Percentiles rank a stretch among this genome's conserved stretches.
Conservation (phyloP, 768 basidiomycete genomes). For the Crassisporium funariophilum region DNA sequence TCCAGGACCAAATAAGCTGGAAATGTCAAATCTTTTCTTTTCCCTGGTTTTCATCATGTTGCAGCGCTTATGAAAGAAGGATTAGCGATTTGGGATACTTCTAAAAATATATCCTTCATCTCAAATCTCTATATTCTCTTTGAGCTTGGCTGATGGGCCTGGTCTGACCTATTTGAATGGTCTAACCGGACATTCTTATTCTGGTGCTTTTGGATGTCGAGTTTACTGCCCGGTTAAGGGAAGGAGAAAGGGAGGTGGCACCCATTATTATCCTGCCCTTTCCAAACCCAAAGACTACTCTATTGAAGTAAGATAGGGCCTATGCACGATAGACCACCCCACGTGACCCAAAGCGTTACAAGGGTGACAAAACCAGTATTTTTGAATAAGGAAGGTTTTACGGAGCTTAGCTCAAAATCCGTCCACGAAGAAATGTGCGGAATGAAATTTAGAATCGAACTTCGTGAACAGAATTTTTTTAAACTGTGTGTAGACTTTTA, state of each 20-base stretch:
- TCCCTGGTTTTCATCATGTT: constrained; percentile 35
- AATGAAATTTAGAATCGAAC: too few species aligned
- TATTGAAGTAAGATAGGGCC: too few species aligned
- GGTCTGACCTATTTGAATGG: constrained; percentile 12
- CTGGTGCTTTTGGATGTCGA: constrained; percentile 30
- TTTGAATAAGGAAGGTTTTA: too few species aligned
- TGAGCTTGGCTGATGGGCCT: constrained; percentile 32
- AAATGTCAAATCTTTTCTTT: constrained; percentile 34
- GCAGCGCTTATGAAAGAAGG: constrained; percentile 22
- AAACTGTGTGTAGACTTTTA: too few species aligned
- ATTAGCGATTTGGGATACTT: constrained; percentile 33
- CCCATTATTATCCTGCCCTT: constrained; percentile 36
- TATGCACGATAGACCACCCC: too few species aligned
- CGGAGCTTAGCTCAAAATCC: too few species aligned
- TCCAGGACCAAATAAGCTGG: constrained; percentile 39
- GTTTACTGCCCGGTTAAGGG: constrained; percentile 32
- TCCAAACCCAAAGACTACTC: constrained; percentile 13
- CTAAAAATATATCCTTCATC: constrained; percentile 7
- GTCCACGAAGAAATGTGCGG: too few species aligned
- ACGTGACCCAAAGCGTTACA: too few species aligned
- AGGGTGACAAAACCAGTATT: too few species aligned
- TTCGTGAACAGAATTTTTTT: too few species aligned
- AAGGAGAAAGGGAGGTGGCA: constrained; percentile 22
- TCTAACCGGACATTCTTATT: constrained; percentile 2
- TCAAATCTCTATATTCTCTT: constrained; percentile 6